Percentiles rank a stretch among this genome's conserved stretches.
Conservation (phyloP, 192 early-diverging fungal species). For the Thamnidium elegans region DNA sequence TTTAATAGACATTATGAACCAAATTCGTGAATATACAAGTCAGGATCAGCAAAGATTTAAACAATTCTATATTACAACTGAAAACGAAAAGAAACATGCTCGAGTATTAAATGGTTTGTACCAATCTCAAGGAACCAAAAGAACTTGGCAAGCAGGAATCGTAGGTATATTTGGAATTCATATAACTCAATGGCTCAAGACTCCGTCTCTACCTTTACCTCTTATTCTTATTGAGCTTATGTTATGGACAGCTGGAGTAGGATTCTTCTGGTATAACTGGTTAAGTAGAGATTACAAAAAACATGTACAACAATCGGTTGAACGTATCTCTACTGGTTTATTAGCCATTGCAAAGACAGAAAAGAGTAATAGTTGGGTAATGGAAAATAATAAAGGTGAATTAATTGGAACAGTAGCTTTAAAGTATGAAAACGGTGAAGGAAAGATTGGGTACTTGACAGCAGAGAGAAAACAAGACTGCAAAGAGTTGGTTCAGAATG, state of each 20-base stretch:
- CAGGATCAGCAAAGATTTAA: constrained; percentile 4
- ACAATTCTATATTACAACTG: not conserved
- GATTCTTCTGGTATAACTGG: constrained; percentile 13
- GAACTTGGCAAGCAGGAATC: constrained; percentile 13
- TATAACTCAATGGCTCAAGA: not conserved
- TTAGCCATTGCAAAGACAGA: not conserved
- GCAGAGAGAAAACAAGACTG: not conserved
- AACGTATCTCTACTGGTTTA: not conserved
- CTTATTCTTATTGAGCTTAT: not conserved
- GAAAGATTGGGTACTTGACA: constrained; percentile 18
- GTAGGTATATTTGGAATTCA: constrained; percentile 2
- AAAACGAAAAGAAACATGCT: not conserved
- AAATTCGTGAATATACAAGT: constrained; percentile 14
- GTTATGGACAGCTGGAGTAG: constrained; percentile 6
- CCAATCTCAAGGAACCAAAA: not conserved
- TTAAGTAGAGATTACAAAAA: not conserved
- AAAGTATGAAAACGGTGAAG: constrained; percentile 10
- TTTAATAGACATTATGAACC: not conserved
- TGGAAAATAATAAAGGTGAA: not conserved
- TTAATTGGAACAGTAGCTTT: constrained; percentile 13
- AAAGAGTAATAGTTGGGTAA: constrained; percentile 23
- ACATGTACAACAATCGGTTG: not conserved
- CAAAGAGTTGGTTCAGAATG: constrained; percentile 17
- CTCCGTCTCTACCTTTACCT: not conserved
- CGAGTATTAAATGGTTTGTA: constrained; percentile 1